Conservation (phyloP, 345 rosid species). For the Rhizophora mangle region DNA sequence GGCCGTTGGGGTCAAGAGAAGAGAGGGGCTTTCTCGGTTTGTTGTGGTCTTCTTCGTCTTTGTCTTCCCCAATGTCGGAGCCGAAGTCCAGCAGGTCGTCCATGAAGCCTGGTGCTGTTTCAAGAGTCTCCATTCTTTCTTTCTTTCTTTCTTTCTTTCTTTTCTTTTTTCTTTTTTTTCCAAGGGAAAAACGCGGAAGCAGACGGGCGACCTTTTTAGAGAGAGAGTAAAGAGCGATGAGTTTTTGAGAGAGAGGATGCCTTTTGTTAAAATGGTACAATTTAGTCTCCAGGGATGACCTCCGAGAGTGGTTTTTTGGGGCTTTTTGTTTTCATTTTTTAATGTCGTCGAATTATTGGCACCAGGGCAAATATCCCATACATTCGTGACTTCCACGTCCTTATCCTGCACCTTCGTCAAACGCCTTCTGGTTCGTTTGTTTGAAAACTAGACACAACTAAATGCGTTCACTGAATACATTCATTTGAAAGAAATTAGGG, state of each 20-base stretch:
- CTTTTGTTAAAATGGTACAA: constrained; percentile 1
- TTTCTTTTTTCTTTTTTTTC: too few species aligned
- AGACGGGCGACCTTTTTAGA: not conserved
- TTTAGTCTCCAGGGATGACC: constrained; percentile 10
- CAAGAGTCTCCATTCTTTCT: constrained; percentile 35
- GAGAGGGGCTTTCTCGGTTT: constrained; percentile 19
- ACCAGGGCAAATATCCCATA: constrained; percentile 4
- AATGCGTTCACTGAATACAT: too few species aligned
- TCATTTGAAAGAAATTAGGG: too few species aligned
- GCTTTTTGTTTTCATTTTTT: not conserved
- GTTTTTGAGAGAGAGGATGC: not conserved
- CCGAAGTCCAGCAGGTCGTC: constrained; percentile 47
- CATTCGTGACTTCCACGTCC: not conserved
- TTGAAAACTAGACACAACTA: not conserved
- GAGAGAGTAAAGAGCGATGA: not conserved
- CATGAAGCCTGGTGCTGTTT: constrained; percentile 28
- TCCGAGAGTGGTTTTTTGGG: not conserved
- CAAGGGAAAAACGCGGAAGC: not conserved
- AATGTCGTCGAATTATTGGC: constrained; percentile 9
- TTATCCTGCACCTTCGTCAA: constrained; percentile 9
- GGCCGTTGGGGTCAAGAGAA: constrained; percentile 19
- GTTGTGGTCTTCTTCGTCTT: constrained; percentile 31
- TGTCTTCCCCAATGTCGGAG: constrained; percentile 39
- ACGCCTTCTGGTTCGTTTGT: not conserved
- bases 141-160: too few species aligned